A percentile compares a stretch with the other conserved stretches of the same genome.
Conservation (phyloP, 2,329 filamentous ascomycete species). For the Ceratocystis harringtonii region DNA sequence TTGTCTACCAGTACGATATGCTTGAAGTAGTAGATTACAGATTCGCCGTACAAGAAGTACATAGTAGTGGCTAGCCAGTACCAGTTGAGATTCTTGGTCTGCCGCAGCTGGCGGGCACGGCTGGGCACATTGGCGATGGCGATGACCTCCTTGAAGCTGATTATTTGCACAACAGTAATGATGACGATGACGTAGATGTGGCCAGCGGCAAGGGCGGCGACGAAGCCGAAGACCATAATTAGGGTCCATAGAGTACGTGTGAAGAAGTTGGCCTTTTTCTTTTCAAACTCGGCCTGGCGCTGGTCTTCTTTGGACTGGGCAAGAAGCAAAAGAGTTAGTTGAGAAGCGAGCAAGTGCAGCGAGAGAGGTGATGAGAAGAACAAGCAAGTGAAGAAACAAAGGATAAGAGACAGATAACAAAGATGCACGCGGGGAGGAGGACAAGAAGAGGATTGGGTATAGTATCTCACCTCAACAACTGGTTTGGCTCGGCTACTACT, state of each 20-base stretch:
- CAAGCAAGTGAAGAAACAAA: too few relatives aligned
- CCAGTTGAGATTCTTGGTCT: conserved; percentile 96
- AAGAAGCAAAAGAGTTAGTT: conserved; percentile 18
- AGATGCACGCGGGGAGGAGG: too few relatives aligned
- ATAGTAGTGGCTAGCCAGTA: conserved; percentile 98
- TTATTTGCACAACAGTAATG: conserved; percentile 84
- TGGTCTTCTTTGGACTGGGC: not conserved
- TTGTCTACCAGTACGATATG: conserved; percentile 92
- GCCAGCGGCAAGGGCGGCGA: conserved; percentile 80
- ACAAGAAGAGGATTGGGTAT: too few relatives aligned
- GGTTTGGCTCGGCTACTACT: not conserved
- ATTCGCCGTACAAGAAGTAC: conserved; percentile 98
- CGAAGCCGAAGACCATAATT: conserved; percentile 92
- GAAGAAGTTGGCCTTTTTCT: conserved; percentile 97
- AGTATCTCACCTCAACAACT: not conserved
- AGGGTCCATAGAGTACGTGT: conserved; percentile 95
- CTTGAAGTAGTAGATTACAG: conserved; percentile 99
- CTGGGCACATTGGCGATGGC: conserved; percentile 92
- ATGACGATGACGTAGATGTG: conserved; percentile 95
- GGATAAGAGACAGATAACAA: too few relatives aligned
- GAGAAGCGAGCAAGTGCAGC: not conserved
- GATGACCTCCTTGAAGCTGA: conserved; percentile 98
- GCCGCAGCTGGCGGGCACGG: conserved; percentile 74
- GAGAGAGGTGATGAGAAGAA: too few relatives aligned
- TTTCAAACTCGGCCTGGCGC: conserved; percentile 58